These are phyloP conservation scores for Zoysia pacifica DNA, from an alignment of 176 grass and related monocot species.

Conservation along the genomic window DNA sequence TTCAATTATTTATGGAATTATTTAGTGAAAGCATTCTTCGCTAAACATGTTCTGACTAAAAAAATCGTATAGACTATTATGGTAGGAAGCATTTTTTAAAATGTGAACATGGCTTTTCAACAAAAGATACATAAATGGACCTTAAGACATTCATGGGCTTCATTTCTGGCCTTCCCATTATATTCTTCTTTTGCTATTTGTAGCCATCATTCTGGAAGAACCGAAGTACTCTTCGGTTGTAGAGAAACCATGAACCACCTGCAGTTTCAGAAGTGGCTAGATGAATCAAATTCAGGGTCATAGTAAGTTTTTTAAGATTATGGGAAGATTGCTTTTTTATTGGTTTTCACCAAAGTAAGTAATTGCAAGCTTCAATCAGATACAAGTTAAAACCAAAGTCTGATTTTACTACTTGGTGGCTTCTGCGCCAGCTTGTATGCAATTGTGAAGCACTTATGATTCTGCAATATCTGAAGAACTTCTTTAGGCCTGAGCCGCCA, in stretches of 20 bases:
- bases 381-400: constrained; percentile 34
- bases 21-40: no score
- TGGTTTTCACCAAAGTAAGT: not conserved
- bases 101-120: not conserved
- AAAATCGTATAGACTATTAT: not conserved
- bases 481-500: constrained; percentile 78
- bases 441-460: constrained; percentile 53
- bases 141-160: constrained; percentile 93
- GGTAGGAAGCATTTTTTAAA: no score
- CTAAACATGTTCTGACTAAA: constrained; percentile 3
- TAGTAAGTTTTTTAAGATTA: not conserved
- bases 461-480: constrained; percentile 71
- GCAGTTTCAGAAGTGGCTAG: constrained; percentile 27
- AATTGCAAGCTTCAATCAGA: constrained; percentile 6
- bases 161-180: constrained; percentile 61
- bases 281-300: constrained; percentile 14
- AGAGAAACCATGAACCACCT: constrained; percentile 96
- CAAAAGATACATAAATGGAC: constrained; percentile 28
- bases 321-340: no score
- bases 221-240: constrained; percentile 83
- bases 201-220: constrained; percentile 82
- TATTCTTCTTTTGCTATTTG: constrained; percentile 67
- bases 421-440: not conserved
- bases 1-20: no score
- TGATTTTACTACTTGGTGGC: constrained; percentile 69